These are phyloP conservation scores for Henckelia pumila DNA, from an alignment of 257 asterid species.

Conservation along the genomic window DNA sequence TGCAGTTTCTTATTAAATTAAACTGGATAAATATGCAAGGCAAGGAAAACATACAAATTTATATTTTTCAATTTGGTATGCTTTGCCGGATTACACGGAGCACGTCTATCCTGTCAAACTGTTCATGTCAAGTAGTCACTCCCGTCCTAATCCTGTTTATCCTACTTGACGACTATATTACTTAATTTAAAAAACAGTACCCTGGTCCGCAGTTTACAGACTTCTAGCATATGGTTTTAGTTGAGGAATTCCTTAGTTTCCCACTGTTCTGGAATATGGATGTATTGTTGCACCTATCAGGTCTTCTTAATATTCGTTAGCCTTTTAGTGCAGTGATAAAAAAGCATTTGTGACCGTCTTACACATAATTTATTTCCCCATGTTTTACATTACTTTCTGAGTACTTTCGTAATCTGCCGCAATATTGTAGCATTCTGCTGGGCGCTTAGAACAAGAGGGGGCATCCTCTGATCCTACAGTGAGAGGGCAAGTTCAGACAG, in stretches of 20 bases:
- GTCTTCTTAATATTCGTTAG: not conserved
- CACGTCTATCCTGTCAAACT: not conserved
- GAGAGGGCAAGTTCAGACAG: conserved; percentile 74
- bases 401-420: conserved; percentile 44
- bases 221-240: not conserved
- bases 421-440: conserved; percentile 70
- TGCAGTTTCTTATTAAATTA: no score
- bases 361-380: not conserved
- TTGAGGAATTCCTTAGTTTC: not conserved
- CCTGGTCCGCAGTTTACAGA: not conserved
- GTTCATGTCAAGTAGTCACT: not conserved
- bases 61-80: not conserved
- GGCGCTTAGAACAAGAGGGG: conserved; percentile 66
- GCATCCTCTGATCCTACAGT: conserved; percentile 58
- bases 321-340: not conserved
- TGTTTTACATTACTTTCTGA: conserved; percentile 29
- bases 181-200: not conserved
- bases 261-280: not conserved
- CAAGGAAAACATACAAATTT: not conserved
- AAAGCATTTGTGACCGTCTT: not conserved
- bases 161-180: not conserved
- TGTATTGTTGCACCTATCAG: not conserved
- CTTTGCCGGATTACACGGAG: not conserved
- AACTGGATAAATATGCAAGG: not conserved
- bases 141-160: not conserved